These are phyloP conservation scores for Phallus indusiatus DNA, from an alignment of 768 basidiomycete species.

Conservation along the genomic window DNA sequence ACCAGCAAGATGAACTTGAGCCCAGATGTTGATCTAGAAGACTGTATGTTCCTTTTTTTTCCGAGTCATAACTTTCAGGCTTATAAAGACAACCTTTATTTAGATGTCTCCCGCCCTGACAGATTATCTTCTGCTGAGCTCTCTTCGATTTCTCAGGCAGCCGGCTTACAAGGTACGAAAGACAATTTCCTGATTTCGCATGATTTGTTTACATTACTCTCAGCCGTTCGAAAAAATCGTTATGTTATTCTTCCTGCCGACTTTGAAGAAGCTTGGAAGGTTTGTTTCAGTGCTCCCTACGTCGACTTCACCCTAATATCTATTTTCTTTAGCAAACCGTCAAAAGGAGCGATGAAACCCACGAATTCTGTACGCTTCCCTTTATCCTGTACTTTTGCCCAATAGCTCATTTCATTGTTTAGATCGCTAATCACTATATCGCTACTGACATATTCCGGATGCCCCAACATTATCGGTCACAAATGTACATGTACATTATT, in stretches of 20 bases:
- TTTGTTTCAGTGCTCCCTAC: slow-evolving; percentile 57
- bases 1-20: slow-evolving; percentile 97
- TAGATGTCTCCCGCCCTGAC: slow-evolving; percentile 96
- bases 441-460: neutral
- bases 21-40: slow-evolving; percentile 96
- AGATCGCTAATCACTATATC: slow-evolving; percentile 10
- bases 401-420: slow-evolving; percentile 1
- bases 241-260: slow-evolving; percentile 95
- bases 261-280: slow-evolving; percentile 99
- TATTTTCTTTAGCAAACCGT: slow-evolving; percentile 71
- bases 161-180: slow-evolving; percentile 81
- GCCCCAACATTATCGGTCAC: no score
- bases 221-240: slow-evolving; percentile 95
- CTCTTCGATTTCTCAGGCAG: slow-evolving; percentile 90
- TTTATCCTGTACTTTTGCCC: neutral
- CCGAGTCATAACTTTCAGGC: neutral
- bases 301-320: slow-evolving; percentile 24
- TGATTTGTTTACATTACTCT: neutral
- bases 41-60: slow-evolving; percentile 52
- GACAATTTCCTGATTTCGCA: neutral
- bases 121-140: slow-evolving; percentile 94
- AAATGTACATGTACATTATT: neutral
- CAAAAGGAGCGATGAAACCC: slow-evolving; percentile 92
- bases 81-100: slow-evolving; percentile 9
- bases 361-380: slow-evolving; percentile 73